These are phyloP conservation scores for Colletotrichum sp. DNA, from an alignment of 2,329 filamentous ascomycete genomes.

Conservation along the genomic window DNA sequence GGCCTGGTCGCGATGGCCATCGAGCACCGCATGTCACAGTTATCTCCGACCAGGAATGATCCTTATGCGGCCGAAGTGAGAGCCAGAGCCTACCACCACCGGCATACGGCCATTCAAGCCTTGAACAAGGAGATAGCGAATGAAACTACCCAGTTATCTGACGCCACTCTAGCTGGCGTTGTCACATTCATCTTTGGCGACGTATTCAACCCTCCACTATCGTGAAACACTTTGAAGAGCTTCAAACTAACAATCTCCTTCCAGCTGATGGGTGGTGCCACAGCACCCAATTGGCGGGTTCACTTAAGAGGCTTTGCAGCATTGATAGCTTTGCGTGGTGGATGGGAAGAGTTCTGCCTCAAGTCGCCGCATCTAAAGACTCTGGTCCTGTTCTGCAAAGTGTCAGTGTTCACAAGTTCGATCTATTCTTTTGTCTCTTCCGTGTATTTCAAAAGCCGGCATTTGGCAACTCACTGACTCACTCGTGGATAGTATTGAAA, in stretches of 20 bases:
- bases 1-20: constrained; percentile 32
- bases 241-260: neutral
- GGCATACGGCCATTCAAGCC: constrained; percentile 32
- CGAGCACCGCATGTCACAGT: constrained; percentile 34
- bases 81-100: constrained; percentile 30
- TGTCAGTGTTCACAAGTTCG: neutral
- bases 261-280: constrained; percentile 29
- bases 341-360: neutral
- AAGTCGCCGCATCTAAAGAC: neutral
- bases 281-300: constrained; percentile 34
- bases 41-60: constrained; percentile 2
- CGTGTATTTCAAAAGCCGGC: neutral
- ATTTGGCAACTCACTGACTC: neutral
- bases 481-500: constrained; percentile 27
- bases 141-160: constrained; percentile 18
- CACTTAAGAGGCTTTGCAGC: constrained; percentile 30
- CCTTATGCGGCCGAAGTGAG: constrained; percentile 22
- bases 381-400: neutral
- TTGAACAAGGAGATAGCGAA: constrained; percentile 29
- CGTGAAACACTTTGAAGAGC: neutral
- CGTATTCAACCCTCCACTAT: neutral
- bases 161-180: neutral
- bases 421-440: neutral
- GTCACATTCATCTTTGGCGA: neutral
- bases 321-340: constrained; percentile 13